Base-by-base conservation (phyloP, 768 basidiomycete species). In the Pulveroboletus ravenelii region DNA sequence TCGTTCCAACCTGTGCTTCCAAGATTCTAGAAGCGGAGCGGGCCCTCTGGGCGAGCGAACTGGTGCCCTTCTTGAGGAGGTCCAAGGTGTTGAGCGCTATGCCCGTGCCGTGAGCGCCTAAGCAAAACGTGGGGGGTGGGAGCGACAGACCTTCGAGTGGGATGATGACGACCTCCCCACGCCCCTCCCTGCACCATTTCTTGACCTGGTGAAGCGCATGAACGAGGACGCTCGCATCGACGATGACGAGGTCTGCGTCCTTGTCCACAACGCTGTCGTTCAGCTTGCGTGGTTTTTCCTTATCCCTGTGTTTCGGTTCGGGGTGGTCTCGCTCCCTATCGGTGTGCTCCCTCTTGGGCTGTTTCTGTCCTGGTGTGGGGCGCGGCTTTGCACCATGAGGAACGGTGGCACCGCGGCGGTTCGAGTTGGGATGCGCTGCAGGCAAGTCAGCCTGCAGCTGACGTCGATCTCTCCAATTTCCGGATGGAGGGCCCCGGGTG, bases 41-140 rank as follows among this genome's bases (percentile, higher is more conserved):
- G 2, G 93, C 93, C 25, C 85, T 82, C 62, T 88, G 81, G 0
- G 93, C 90, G 10, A 92, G 76, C 0, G 80, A 70, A 25, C 77
- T 87, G 0, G 84, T 82, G 1, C 93, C 93, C 64, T 95, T 96
- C 78, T 96, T 96, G 62, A 95, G 79, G 2, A 94, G 72, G 63
- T 96, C 93, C 3, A 96, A 78, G 0, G 93, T 94, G 61, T 93
- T 94, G 25, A 96, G 77, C 9, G 87, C 93, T 95, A 65, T 23
- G 45, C 20, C 23, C 38, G 23, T 30, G 30, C 40, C 14, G 20
- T 57, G 54, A 60, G 59, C 32, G 43, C 5, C 43, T 45, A 51
- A 46, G 10, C 25, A 7, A 23, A 17, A 15, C 15, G 32, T 23
- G 35, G 37, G 25, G 4, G 25, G 25, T 27, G 25, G 52, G 30